Base-by-base conservation (phyloP, 129 eudicot species). In the Arctium minus region DNA sequence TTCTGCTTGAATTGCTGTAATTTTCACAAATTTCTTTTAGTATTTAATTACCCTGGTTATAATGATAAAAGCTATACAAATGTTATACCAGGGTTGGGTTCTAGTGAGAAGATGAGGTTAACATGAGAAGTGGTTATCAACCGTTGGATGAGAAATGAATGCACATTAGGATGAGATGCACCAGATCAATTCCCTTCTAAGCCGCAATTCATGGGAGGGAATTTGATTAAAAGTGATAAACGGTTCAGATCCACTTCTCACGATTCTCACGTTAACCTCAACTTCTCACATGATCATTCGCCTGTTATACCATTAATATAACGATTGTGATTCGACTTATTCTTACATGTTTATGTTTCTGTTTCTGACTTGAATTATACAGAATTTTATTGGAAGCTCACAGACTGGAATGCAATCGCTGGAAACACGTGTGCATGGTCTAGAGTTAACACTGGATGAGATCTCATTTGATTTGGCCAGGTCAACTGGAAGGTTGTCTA, bases 311-410 rank as follows among this genome's bases (percentile, higher is more conserved):
- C 7, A 39, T 50, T 2, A 12, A 50, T 50, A 5, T 53, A 53
- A 53, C 67, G 17, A n/a, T 56, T 56, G 2, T 17, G 29, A 56
- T 56, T 22, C 0, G 68, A 60, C 68, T 60, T 60, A 13, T 56
- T 60, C 68, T 60, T 60, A 60, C 68, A 33, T 80, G 70, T 70
- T 46, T 80, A 11, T 42, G 76, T 15, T 60, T 17, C 17, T 42
- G 76, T 15, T 60, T 17, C 17, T 37, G 81, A 35, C 38, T 32
- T 82, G 30, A 50, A 6, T 50, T 42, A 67, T 79, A 5, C 73
- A 96, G 99, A 88, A 87, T 80, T 96, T 90, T 74, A 96, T 96
- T 0, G 96, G 98, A 67, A 96, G 91, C 83, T 96, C 99, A 60
- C 92, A 91, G 80, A 92, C 68, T 27, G 95, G 97, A 46, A 91